Percentiles rank a stretch among this genome's conserved stretches.
phyloP scores from a whole-genome alignment of 202 grass and related monocot species.

The Zoysia matrella region DNA sequence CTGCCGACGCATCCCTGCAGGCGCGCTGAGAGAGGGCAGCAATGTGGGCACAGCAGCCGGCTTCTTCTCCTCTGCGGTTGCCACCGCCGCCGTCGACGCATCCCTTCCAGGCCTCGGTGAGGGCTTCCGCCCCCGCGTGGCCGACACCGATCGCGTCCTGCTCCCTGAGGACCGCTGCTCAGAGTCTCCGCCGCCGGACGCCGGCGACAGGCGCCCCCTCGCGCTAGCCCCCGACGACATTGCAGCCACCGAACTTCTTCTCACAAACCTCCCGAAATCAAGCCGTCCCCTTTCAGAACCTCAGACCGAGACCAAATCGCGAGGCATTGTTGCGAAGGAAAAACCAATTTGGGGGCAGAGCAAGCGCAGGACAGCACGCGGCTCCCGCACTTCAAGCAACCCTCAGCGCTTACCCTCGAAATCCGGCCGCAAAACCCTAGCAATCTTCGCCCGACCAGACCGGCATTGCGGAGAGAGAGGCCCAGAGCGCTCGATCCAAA shows the following conservation, averaged over 20 bases:
- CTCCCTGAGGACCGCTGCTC: conserved; percentile 57
- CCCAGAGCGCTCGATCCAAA: conserved; percentile 39
- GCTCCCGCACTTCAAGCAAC: conserved; percentile 9
- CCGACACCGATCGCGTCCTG: conserved; percentile 60
- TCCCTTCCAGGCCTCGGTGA: conserved; percentile 56
- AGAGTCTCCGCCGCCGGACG: conserved; percentile 50
- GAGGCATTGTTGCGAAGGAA: conserved; percentile 15
- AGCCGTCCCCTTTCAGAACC: not conserved
- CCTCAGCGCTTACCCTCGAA: conserved; percentile 17
- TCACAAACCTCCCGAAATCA: conserved; percentile 22
- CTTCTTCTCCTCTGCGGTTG: conserved; percentile 54
- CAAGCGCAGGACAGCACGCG: not conserved
- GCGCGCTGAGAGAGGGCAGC: conserved; percentile 50
- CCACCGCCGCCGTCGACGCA: not conserved
- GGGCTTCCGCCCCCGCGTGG: conserved; percentile 60
- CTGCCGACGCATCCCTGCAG: conserved; percentile 56
- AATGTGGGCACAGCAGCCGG: conserved; percentile 41
- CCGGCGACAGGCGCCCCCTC: conserved; percentile 51
- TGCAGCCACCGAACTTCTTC: conserved; percentile 1
- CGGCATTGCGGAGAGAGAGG: conserved; percentile 40
- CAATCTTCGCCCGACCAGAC: conserved; percentile 4
- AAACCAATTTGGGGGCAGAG: conserved; percentile 12
- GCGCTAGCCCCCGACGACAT: conserved; percentile 67
- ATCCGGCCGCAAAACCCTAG: conserved; percentile 52
- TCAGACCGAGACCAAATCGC: conserved; percentile 39